Conservation (phyloP, 2,329 filamentous ascomycete genomes). For the Fusarium pseudograminearum region DNA sequence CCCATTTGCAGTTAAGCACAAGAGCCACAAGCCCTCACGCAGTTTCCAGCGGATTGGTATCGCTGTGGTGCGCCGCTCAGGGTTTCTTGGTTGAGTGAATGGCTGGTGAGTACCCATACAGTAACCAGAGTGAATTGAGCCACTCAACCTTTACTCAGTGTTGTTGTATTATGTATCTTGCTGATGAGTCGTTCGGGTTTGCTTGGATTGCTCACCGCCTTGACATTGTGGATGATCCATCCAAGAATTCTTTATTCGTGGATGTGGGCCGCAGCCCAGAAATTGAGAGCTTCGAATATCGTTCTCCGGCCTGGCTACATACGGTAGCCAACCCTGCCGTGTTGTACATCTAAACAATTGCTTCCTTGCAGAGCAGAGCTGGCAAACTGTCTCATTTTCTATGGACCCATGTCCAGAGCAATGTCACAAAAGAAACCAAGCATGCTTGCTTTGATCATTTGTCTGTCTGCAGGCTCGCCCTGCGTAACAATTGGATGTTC, state of each 20-base stretch:
- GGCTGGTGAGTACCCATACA: neutral
- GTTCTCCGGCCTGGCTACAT: conserved; percentile 23
- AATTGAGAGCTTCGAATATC: conserved; percentile 36
- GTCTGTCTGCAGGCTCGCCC: conserved; percentile 38
- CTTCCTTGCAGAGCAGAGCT: conserved; percentile 46
- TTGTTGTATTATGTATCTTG: conserved; percentile 3
- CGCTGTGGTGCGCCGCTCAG: conserved; percentile 30
- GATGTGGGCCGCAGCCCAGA: conserved; percentile 28
- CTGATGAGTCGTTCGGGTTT: neutral
- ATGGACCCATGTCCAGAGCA: conserved; percentile 42
- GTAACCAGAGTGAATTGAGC: conserved; percentile 3
- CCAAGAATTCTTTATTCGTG: conserved; percentile 13
- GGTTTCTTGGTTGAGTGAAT: conserved; percentile 20
- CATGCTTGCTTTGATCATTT: conserved; percentile 39
- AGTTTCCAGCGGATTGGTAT: conserved; percentile 39
- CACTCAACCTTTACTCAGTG: conserved; percentile 2
- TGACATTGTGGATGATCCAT: conserved; percentile 16
- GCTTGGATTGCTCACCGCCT: conserved; percentile 21
- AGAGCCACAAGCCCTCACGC: conserved; percentile 34
- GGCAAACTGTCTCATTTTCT: conserved; percentile 37
- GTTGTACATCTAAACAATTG: conserved; percentile 30
- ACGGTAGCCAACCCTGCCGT: conserved; percentile 33
- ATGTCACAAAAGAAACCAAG: conserved; percentile 44
- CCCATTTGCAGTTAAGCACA: conserved; percentile 38
- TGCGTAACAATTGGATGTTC: conserved; percentile 42